Conservation (phyloP, 306 rosid species). For the Abrus precatorius region DNA sequence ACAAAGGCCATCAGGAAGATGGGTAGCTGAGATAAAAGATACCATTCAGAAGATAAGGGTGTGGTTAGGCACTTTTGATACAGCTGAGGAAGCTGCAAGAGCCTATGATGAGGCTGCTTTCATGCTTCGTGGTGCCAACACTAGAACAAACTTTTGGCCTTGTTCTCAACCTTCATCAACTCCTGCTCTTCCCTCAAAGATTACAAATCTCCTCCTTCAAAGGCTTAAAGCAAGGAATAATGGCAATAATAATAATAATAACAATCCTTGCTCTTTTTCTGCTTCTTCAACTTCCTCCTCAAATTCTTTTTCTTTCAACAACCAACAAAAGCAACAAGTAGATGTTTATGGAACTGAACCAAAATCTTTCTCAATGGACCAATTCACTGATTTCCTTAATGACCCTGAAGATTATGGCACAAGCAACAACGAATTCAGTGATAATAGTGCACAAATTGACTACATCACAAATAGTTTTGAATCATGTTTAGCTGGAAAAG, state of each 20-base stretch:
- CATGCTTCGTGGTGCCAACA: slow-evolving; percentile 82
- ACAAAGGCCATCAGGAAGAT: slow-evolving; percentile 87
- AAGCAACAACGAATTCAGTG: slow-evolving; percentile 40
- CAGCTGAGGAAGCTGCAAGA: slow-evolving; percentile 92
- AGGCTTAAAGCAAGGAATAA: slow-evolving; percentile 73
- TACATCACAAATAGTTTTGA: slow-evolving; percentile 68
- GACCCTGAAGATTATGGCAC: slow-evolving; percentile 66
- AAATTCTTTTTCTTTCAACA: slow-evolving; percentile 42
- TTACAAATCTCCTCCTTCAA: slow-evolving; percentile 79
- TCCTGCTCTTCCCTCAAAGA: slow-evolving; percentile 82
- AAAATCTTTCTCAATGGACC: slow-evolving; percentile 51
- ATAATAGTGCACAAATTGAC: slow-evolving; percentile 54
- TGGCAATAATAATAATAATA: neutral
- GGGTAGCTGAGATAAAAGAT: slow-evolving; percentile 95
- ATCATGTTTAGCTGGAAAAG: slow-evolving; percentile 64
- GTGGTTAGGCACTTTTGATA: slow-evolving; percentile 88
- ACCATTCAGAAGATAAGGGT: slow-evolving; percentile 87
- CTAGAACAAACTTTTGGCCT: slow-evolving; percentile 85
- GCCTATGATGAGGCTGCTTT: slow-evolving; percentile 95
- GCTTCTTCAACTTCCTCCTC: slow-evolving; percentile 11
- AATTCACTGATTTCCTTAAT: slow-evolving; percentile 67
- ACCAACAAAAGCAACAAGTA: slow-evolving; percentile 51
- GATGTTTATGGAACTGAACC: slow-evolving; percentile 46
- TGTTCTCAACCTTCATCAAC: slow-evolving; percentile 55
- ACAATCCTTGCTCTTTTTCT: slow-evolving; percentile 16